Evolutionary conservation across 257 asterid species (phyloP).

Genomic region (Mitragyna speciosa): DNA sequence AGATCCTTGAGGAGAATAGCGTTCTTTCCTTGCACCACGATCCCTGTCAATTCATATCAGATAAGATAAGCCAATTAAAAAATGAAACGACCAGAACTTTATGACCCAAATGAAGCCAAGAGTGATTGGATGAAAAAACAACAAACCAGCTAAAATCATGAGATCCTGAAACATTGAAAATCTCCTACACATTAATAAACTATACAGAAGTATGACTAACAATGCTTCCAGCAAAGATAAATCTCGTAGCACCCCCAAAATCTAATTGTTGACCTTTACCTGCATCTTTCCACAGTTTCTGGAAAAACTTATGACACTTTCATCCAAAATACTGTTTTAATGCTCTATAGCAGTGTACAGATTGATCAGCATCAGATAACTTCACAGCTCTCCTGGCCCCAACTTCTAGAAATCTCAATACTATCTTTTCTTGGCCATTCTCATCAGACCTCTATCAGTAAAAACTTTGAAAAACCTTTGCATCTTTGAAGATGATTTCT

Average conservation of each 20-base stretch:
- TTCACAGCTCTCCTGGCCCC: constrained; percentile 56
- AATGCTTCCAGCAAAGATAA: constrained; percentile 9
- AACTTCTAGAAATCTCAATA: constrained; percentile 44
- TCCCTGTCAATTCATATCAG: constrained; percentile 41
- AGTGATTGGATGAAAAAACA: constrained; percentile 6
- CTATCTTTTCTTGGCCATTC: constrained; percentile 52
- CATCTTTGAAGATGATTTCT: constrained; percentile 79
- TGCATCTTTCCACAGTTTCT: constrained; percentile 66
- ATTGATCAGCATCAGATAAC: constrained; percentile 72
- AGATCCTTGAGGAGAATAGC: constrained; percentile 49
- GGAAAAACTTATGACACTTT: constrained; percentile 54
- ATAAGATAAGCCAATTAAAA: constrained; percentile 14
- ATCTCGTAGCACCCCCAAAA: constrained; percentile 25
- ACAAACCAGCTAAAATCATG: constrained; percentile 2
- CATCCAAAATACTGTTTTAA: constrained; percentile 64
- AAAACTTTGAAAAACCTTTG: constrained; percentile 67
- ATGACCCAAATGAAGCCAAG: constrained; percentile 11
- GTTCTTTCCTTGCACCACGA: constrained; percentile 41
- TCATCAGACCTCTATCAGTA: constrained; percentile 65
- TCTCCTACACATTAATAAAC: neutral
- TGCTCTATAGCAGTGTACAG: constrained; percentile 61
- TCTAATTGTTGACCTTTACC: constrained; percentile 70
- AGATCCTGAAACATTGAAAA: neutral
- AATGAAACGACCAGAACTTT: neutral
- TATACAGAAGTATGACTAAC: constrained; percentile 15